A percentile compares a stretch with the other conserved stretches of the same genome.
These are phyloP conservation scores for Aegilops umbellulata DNA, from an alignment of 176 grass and related monocot species.

Conservation along the genomic window DNA sequence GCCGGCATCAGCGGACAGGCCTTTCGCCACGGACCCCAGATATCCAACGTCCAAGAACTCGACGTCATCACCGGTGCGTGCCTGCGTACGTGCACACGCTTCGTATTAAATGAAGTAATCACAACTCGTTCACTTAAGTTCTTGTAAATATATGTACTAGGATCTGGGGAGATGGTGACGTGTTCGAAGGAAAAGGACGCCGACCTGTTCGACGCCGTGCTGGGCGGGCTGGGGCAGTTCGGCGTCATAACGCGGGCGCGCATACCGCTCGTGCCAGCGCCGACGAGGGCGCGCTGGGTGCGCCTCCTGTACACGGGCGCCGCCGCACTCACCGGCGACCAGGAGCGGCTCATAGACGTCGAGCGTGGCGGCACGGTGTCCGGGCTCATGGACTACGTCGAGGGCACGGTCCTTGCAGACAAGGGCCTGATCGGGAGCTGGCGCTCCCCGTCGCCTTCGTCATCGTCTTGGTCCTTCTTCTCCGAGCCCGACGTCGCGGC, in stretches of 20 bases:
- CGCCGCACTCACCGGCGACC: constrained; percentile 34
- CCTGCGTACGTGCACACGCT: no score
- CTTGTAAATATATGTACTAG: no score
- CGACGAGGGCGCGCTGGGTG: constrained; percentile 44
- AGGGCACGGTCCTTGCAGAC: constrained; percentile 43
- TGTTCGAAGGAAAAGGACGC: no score
- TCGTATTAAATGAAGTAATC: no score
- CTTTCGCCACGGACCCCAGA: no score
- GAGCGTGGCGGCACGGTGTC: not conserved
- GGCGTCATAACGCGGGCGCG: constrained; percentile 29
- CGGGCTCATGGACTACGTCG: constrained; percentile 59
- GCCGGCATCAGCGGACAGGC: no score
- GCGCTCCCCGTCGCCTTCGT: constrained; percentile 17
- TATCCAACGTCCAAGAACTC: no score
- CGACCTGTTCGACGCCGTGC: no score
- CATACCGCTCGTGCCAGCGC: constrained; percentile 41
- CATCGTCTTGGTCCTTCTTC: constrained; percentile 30
- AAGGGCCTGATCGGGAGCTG: constrained; percentile 38
- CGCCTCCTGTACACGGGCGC: constrained; percentile 51
- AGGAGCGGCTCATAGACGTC: constrained; percentile 47
- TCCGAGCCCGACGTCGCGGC: not conserved
- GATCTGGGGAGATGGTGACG: no score
- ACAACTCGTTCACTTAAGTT: no score
- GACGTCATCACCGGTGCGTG: no score
- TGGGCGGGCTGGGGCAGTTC: no score